Evolutionary conservation across 2,329 filamentous ascomycete species (phyloP), one percentile per base, ranked within the genome.

Genomic region (Aspergillus aculeatinus): DNA sequence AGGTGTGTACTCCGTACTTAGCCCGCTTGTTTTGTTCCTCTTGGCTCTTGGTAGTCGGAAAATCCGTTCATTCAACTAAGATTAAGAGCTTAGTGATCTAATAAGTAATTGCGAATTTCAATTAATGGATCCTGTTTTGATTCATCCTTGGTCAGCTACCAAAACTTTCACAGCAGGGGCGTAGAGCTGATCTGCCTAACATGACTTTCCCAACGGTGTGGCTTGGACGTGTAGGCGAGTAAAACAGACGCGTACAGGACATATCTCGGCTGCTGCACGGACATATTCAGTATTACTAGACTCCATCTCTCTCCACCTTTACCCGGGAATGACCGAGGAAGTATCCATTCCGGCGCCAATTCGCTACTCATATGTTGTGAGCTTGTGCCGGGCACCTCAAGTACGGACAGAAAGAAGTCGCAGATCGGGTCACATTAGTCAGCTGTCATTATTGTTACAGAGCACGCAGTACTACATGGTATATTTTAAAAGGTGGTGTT

Each of bases 211-310:
- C 14, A 19, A 44, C 16, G 16, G 16, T 19, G 16, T 12, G 14
- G 16, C 39, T 9, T 44, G 39, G 16, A 19, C 11, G 21, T 57
- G 19, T 58, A 48, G 48, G 62, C 65, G 68, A 69, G 61, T 70
- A 70, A 72, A 72, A 72, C 69, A 71, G 65, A 72, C 69, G 70
- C 71, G 70, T 74, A 35, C 33, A 5, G 27, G 7, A 72, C 71
- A 63, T 71, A 69, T 70, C 62, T 70, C 67, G 64, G 68, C 70
- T 72, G 72, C 72, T 72, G 72, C 72, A 74, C 71, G 69, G 71
- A 72, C 71, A 64, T 57, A 16, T 33, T 25, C 48, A 10, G 25
- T 31, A 42, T 48, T 39, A 42, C 33, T 59, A 33, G 49, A 54
- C 61, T 58, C 50, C 50, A 52, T 55, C 50, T 44, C 42, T 58